phyloP scores from a whole-genome alignment of 306 rosid genomes.

The Prunus salicina region DNA sequence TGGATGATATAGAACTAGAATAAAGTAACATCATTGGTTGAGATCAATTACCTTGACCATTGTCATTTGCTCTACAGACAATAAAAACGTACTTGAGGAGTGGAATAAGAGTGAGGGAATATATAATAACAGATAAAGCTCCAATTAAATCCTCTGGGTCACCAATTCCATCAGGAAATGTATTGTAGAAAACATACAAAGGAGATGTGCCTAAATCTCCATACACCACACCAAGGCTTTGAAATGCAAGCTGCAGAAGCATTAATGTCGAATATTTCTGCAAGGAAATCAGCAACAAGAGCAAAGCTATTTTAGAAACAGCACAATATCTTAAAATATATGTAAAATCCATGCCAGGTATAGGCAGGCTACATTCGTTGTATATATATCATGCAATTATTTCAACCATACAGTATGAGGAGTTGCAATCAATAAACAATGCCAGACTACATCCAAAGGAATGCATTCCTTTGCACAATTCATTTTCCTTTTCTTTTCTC shows the following conservation, averaged over 20 bases:
- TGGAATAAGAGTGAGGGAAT: slow-evolving; percentile 89
- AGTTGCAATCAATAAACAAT: not conserved
- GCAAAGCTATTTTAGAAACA: not conserved
- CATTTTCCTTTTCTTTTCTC: too few species aligned
- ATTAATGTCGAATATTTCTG: not conserved
- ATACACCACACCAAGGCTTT: slow-evolving; percentile 1
- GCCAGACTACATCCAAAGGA: not conserved
- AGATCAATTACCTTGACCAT: slow-evolving; percentile 82
- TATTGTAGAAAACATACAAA: slow-evolving; percentile 8
- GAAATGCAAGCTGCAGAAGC: not conserved
- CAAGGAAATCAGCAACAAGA: not conserved
- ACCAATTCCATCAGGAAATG: slow-evolving; percentile 53
- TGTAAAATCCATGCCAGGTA: not conserved
- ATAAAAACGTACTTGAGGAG: slow-evolving; percentile 88
- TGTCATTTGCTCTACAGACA: slow-evolving; percentile 93
- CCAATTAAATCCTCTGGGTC: slow-evolving; percentile 56
- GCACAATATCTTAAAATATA: not conserved
- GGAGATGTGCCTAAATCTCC: slow-evolving; percentile 7
- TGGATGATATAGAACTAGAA: not conserved
- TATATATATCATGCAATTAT: not conserved
- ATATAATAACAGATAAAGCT: slow-evolving; percentile 90
- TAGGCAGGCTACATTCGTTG: not conserved
- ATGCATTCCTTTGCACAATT: too few species aligned
- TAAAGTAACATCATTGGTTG: not conserved
- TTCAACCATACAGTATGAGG: not conserved